phyloP scores from a whole-genome alignment of 768 basidiomycete genomes.

The Suillus fuscotomentosus region DNA sequence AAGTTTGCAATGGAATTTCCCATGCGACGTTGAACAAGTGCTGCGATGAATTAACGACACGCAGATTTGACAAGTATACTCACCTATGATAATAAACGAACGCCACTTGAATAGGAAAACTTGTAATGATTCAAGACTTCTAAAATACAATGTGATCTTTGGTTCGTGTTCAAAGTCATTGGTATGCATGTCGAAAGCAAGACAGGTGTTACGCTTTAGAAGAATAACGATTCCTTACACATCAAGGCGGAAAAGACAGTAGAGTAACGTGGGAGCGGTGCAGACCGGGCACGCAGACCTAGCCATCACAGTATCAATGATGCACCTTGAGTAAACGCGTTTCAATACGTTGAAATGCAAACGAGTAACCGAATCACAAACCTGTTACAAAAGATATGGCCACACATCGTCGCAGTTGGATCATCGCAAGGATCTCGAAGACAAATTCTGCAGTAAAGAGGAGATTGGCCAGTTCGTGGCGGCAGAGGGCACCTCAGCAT shows the following conservation, averaged over 20 bases:
- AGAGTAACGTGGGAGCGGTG: constrained; percentile 46
- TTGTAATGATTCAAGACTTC: not conserved
- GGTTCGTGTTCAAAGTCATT: not conserved
- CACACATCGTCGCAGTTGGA: constrained; percentile 59
- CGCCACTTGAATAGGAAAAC: not conserved
- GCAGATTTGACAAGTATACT: not conserved
- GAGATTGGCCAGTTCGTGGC: constrained; percentile 6
- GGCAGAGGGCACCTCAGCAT: not conserved
- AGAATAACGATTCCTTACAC: constrained; percentile 17
- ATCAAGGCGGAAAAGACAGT: constrained; percentile 57
- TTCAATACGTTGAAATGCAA: constrained; percentile 4
- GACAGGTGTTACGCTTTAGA: not conserved
- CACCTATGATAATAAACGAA: not conserved
- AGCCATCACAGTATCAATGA: constrained; percentile 46
- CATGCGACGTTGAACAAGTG: not conserved
- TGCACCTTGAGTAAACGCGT: constrained; percentile 41
- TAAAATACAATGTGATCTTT: constrained; percentile 1
- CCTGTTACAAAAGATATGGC: constrained; percentile 61
- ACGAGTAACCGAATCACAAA: constrained; percentile 24
- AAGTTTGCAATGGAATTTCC: not conserved
- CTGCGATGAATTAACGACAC: not conserved
- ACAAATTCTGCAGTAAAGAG: constrained; percentile 52
- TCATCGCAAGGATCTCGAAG: constrained; percentile 47
- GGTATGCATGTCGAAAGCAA: not conserved
- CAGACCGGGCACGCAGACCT: constrained; percentile 53